Percentiles rank a stretch among this genome's conserved stretches.
phyloP scores from a whole-genome alignment of 352 stramenopile genomes.

The Globisporangium barbulae region DNA sequence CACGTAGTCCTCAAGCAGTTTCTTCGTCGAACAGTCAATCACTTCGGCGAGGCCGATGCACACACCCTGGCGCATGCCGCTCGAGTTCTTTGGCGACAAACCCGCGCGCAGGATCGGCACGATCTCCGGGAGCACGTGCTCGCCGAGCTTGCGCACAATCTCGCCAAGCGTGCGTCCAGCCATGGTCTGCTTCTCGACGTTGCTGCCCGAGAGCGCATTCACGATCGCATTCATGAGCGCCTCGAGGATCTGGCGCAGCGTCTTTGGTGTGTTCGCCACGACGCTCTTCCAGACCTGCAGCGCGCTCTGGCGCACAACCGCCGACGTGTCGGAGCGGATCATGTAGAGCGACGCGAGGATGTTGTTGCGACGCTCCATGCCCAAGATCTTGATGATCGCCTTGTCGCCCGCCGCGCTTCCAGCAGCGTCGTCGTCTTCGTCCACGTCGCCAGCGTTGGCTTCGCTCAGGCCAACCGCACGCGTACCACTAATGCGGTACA shows the following conservation, averaged over 20 bases:
- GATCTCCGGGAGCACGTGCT: conserved; percentile 98
- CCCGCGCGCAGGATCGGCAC: conserved; percentile 97
- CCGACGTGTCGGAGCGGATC: conserved; percentile 95
- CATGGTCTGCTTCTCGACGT: conserved; percentile 89
- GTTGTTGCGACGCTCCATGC: conserved; percentile 91
- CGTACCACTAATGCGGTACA: conserved; percentile 97
- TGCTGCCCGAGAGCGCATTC: conserved; percentile 89
- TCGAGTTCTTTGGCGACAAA: conserved; percentile 69
- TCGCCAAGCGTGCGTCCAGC: conserved; percentile 95
- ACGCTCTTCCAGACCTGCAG: conserved; percentile 99
- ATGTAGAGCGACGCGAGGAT: conserved; percentile 99
- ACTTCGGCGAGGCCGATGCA: conserved; percentile 98
- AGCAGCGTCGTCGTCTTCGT: conserved; percentile 84
- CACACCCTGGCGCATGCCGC: conserved; percentile 89
- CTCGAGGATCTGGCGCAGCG: conserved; percentile 96
- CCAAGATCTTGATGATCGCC: conserved; percentile 90
- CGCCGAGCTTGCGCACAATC: conserved; percentile 98
- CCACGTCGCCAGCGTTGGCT: conserved; percentile 49
- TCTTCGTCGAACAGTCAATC: conserved; percentile 95
- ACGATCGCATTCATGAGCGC: conserved; percentile 97
- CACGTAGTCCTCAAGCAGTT: conserved; percentile 96
- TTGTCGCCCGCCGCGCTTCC: conserved; percentile 80
- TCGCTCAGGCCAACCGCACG: conserved; percentile 86
- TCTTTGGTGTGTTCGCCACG: conserved; percentile 96
- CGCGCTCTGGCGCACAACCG: conserved; percentile 95